Conservation (phyloP, 305 asterid species). For the Rubia balearica region DNA sequence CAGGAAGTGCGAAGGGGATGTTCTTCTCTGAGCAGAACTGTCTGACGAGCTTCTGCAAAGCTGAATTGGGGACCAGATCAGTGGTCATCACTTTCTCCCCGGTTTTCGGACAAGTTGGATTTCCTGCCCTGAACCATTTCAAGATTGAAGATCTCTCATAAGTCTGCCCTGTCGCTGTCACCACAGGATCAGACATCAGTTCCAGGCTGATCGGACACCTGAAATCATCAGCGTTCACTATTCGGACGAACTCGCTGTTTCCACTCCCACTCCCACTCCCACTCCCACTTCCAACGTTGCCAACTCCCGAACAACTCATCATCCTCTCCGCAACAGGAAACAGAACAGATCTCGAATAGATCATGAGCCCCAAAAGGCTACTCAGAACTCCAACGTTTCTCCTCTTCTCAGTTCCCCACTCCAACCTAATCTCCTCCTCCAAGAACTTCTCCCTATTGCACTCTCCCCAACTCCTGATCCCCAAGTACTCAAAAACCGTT, state of each 20-base stretch:
- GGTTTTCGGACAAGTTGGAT: conserved; percentile 72
- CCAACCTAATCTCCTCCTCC: conserved; percentile 39
- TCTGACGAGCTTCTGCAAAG: conserved; percentile 43
- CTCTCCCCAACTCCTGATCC: conserved; percentile 54
- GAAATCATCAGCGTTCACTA: conserved; percentile 62
- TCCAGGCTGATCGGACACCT: conserved; percentile 79
- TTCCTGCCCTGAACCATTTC: conserved; percentile 66
- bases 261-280: neutral
- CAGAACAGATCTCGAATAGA: conserved; percentile 55
- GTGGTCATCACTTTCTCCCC: conserved; percentile 43
- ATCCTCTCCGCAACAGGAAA: conserved; percentile 25
- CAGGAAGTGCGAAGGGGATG: conserved; percentile 23
- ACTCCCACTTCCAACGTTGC: conserved; percentile 10
- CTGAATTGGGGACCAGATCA: conserved; percentile 54
- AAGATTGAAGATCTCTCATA: conserved; percentile 64
- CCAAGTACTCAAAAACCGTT: conserved; percentile 45
- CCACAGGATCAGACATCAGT: conserved; percentile 75
- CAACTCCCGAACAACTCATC: neutral
- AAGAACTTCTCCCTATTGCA: conserved; percentile 52
- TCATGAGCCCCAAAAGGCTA: conserved; percentile 45
- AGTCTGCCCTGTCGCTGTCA: conserved; percentile 70
- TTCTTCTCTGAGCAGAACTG: conserved; percentile 35
- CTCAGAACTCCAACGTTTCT: conserved; percentile 35
- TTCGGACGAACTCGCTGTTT: conserved; percentile 13
- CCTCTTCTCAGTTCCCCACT: conserved; percentile 31